A percentile compares a stretch with the other conserved stretches of the same genome.
Evolutionary conservation across 257 asterid genomes (phyloP).

Genomic region (Solanum bulbocastanum): DNA sequence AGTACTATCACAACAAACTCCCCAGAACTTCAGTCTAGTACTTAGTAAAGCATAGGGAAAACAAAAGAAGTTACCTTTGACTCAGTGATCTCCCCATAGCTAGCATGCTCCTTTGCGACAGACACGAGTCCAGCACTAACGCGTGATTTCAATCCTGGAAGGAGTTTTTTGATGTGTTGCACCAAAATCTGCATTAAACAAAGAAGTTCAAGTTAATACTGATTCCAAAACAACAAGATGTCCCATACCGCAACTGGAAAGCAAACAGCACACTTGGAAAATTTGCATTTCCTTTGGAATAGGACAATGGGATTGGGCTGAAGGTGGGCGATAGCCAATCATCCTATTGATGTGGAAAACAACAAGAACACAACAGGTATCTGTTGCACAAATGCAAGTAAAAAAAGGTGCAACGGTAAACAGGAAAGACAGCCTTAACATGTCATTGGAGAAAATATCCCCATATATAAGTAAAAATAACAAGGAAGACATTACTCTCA

Average conservation of each 20-base stretch:
- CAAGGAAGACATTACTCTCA: not conserved
- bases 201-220: not conserved
- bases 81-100: constrained; percentile 89
- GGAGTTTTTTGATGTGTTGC: constrained; percentile 76
- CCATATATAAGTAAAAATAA: not conserved
- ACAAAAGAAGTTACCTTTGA: constrained; percentile 53
- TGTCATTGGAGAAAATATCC: not conserved
- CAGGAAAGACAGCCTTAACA: not conserved
- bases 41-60: not conserved
- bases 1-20: not conserved
- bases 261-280: not conserved
- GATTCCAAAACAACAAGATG: not conserved
- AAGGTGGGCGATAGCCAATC: not conserved
- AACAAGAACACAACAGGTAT: not conserved
- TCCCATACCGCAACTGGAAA: not conserved
- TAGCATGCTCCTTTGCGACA: constrained; percentile 92
- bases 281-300: not conserved
- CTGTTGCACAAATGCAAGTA: not conserved
- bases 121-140: constrained; percentile 60
- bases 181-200: constrained; percentile 52
- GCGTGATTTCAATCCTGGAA: constrained; percentile 87
- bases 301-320: not conserved
- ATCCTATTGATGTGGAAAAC: not conserved
- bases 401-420: not conserved
- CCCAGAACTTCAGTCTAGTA: not conserved